These are phyloP conservation scores for Debaryomyces tyrocola DNA, from an alignment of 805 yeast genomes.

Conservation along the genomic window DNA sequence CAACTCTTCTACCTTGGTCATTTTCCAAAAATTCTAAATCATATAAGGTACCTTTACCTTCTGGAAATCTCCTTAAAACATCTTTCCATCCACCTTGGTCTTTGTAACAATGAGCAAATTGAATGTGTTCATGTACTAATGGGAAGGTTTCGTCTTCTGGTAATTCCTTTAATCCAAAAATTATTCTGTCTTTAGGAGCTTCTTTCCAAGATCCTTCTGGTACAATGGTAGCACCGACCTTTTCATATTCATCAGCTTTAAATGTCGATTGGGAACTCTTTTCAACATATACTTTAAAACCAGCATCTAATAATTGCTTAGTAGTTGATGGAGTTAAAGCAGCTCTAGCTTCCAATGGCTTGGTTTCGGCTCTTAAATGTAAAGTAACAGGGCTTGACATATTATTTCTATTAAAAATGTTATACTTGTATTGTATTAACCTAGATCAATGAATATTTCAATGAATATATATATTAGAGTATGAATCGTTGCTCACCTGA, in stretches of 20 bases:
- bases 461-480: background rate
- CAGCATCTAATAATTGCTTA: constrained; percentile 78
- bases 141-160: constrained; percentile 92
- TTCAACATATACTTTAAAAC: constrained; percentile 87
- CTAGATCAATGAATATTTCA: background rate
- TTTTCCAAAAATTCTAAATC: constrained; percentile 94
- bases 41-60: constrained; percentile 86
- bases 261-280: constrained; percentile 84
- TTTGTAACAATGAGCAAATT: constrained; percentile 98
- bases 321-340: constrained; percentile 93
- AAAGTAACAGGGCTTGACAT: constrained; percentile 50
- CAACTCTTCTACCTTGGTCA: constrained; percentile 96
- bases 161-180: constrained; percentile 91
- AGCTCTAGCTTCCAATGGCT: constrained; percentile 96
- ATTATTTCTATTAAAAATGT: background rate
- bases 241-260: constrained; percentile 68
- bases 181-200: constrained; percentile 89
- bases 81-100: constrained; percentile 97
- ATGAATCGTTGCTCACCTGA: no score
- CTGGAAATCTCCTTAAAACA: constrained; percentile 84
- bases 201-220: constrained; percentile 91
- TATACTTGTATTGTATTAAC: background rate
- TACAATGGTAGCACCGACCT: constrained; percentile 83
- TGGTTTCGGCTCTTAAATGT: constrained; percentile 95
- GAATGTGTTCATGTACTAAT: constrained; percentile 91